Evolutionary conservation across 768 basidiomycete genomes (phyloP).

Genomic region (Rubroboletus pulcherrimus): DNA sequence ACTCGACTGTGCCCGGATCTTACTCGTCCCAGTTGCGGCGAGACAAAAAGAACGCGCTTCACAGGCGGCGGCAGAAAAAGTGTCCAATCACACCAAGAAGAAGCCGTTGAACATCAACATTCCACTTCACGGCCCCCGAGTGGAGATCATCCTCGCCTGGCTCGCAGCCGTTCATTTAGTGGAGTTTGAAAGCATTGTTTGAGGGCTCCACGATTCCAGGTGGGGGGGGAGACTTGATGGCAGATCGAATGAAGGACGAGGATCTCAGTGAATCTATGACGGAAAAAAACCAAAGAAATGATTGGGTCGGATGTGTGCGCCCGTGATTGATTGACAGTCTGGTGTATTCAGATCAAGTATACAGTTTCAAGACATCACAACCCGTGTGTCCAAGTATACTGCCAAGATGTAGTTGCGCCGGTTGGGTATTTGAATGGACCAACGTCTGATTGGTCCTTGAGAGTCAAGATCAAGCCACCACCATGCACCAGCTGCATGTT

Average conservation of each 20-base stretch:
- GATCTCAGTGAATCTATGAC: slow-evolving; percentile 18
- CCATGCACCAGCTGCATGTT: slow-evolving; percentile 29
- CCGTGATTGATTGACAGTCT: neutral
- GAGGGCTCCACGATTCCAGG: neutral
- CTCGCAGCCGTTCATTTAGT: slow-evolving; percentile 75
- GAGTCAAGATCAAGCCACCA: slow-evolving; percentile 9
- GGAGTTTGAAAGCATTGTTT: slow-evolving; percentile 52
- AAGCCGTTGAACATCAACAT: slow-evolving; percentile 71
- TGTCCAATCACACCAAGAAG: slow-evolving; percentile 38
- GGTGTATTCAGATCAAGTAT: neutral
- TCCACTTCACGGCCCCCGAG: slow-evolving; percentile 80
- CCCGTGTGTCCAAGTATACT: neutral
- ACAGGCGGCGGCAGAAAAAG: slow-evolving; percentile 49
- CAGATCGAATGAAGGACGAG: neutral
- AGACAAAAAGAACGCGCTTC: slow-evolving; percentile 59
- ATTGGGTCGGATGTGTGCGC: neutral
- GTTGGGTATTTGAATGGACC: neutral
- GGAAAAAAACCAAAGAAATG: neutral
- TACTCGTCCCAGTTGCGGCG: slow-evolving; percentile 66
- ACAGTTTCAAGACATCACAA: neutral
- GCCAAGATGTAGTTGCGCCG: neutral
- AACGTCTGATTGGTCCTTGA: slow-evolving; percentile 1
- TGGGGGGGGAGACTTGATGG: neutral
- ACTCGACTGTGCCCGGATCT: slow-evolving; percentile 66
- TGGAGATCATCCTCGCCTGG: slow-evolving; percentile 85